These are phyloP conservation scores for Protomyces inouyei DNA, from an alignment of 1,139 yeast genomes.

Conservation along the genomic window DNA sequence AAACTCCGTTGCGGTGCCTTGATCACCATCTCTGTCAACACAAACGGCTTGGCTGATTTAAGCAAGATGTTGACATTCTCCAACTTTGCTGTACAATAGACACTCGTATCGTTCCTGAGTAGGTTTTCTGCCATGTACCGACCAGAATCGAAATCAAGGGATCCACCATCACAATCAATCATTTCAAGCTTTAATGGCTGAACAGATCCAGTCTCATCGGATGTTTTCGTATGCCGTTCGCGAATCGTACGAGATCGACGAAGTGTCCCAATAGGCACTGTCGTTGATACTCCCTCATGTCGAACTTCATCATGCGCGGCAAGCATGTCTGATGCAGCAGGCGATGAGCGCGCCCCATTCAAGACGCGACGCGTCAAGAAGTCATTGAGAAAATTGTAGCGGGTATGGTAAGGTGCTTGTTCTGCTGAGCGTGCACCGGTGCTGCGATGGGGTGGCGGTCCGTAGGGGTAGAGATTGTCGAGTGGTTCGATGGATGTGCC, in stretches of 20 bases:
- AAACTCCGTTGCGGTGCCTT: constrained; percentile 33
- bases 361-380: neutral
- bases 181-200: constrained; percentile 19
- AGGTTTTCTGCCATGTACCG: constrained; percentile 20
- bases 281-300: neutral
- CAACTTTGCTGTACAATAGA: constrained; percentile 24
- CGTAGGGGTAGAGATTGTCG: neutral
- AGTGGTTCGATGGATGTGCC: neutral
- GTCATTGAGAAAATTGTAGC: neutral
- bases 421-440: neutral
- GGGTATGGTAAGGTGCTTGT: neutral
- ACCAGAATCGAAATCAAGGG: constrained; percentile 22
- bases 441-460: neutral
- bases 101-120: constrained; percentile 11
- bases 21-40: constrained; percentile 31
- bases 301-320: neutral
- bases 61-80: constrained; percentile 24
- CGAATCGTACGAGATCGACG: neutral
- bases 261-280: neutral
- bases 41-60: constrained; percentile 29
- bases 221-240: neutral
- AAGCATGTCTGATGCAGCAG: neutral
- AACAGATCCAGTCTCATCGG: neutral
- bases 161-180: constrained; percentile 22
- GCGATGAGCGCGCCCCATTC: neutral